Base-by-base conservation (phyloP, 352 stramenopile species). In the Globisporangium uncinulatum region DNA sequence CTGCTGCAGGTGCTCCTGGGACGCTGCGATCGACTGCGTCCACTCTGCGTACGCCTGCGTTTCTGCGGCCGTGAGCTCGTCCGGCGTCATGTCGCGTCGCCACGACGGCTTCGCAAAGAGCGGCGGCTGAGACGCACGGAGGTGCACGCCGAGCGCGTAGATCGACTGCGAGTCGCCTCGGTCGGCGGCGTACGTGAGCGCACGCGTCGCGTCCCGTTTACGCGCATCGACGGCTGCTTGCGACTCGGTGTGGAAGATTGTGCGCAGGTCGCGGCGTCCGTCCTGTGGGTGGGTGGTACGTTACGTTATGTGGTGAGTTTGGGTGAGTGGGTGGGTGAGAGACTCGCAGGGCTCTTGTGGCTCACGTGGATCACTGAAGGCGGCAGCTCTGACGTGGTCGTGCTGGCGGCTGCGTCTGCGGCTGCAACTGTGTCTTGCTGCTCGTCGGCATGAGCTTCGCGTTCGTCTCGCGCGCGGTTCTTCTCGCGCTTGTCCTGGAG, bases 401-500 rank as follows among this genome's bases (percentile, higher is more conserved):
- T 17, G 43, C 36, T 4, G 48, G 24, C 17, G 32, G 15, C n/a
- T n/a, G 5, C 17, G 37, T 19, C n/a, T 51, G 34, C 37, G 47
- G 32, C 32, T 4, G 32, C 32, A 37, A 9, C 29, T 4, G 48
- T 41, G 8, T 44, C 20, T 11, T 47, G 44, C n/a, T 29, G 21
- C 17, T 24, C n/a, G 13, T 37, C 36, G 11, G 24, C 15, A n/a
- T 39, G 31, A 14, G 48, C 48, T 15, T 50, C 52, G 14, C 62
- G 24, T 14, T 62, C 54, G 10, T 71, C 66, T 17, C 48, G 69
- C 37, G 56, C 59, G 43, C 77, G 70, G 32, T 89, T 76, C 58
- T 73, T 82, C 61, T 87, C 79, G 42, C 84, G 79, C 67, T 92
- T 92, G 37, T 85, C 78, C 42, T 83, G 67, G 24, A 94, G 78